A percentile compares a stretch with the other conserved stretches of the same genome.
phyloP scores from a whole-genome alignment of 2,329 filamentous ascomycete species.

The Xylariaceae sp. region DNA sequence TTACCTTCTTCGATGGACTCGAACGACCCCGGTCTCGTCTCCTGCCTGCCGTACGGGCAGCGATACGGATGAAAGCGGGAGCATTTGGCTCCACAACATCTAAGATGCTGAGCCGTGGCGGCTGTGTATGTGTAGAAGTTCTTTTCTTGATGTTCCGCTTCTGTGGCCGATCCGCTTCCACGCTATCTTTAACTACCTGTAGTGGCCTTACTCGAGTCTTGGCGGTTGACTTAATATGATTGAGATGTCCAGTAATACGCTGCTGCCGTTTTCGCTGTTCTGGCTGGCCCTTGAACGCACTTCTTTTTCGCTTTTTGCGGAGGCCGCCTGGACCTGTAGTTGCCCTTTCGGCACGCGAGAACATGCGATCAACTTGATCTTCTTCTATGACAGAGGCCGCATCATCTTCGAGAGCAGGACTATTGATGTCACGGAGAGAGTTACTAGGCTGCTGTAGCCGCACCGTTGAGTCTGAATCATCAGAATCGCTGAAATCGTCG shows the following conservation, averaged over 20 bases:
- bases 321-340: slow-evolving; percentile 24
- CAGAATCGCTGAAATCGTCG: slow-evolving; percentile 45
- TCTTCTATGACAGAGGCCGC: slow-evolving; percentile 45
- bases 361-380: slow-evolving; percentile 48
- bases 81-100: slow-evolving; percentile 50
- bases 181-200: background rate
- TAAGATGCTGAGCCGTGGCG: slow-evolving; percentile 54
- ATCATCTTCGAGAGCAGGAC: slow-evolving; percentile 30
- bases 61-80: slow-evolving; percentile 55
- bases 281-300: slow-evolving; percentile 28
- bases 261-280: slow-evolving; percentile 28
- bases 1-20: slow-evolving; percentile 50
- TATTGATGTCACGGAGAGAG: slow-evolving; percentile 2
- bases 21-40: slow-evolving; percentile 47
- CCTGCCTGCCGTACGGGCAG: slow-evolving; percentile 50
- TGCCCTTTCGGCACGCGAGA: slow-evolving; percentile 39
- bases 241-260: slow-evolving; percentile 28
- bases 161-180: slow-evolving; percentile 6
- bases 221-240: slow-evolving; percentile 16
- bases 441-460: slow-evolving; percentile 18
- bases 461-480: slow-evolving; percentile 33
- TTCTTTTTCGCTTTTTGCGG: slow-evolving; percentile 30
- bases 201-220: slow-evolving; percentile 6
- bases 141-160: slow-evolving; percentile 11
- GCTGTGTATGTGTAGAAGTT: slow-evolving; percentile 13